Base-by-base conservation (phyloP, 495 filamentous ascomycete species). In the Talaromyces liani region DNA sequence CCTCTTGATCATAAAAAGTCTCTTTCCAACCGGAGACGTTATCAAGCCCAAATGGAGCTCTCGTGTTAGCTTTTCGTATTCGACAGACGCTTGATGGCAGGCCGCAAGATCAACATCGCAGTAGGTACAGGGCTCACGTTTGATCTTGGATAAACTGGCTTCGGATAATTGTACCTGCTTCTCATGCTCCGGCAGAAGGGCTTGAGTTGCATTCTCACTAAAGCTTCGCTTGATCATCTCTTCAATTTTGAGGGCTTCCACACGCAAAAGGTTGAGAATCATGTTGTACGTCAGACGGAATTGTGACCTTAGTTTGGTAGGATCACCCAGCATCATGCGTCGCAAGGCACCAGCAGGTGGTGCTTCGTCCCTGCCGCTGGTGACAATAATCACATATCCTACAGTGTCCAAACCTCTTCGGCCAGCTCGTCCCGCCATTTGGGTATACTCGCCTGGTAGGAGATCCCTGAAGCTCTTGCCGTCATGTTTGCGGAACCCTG, bases 201-300 rank as follows among this genome's bases (percentile, higher is more conserved):
- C 93, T 69, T 98, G 95, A 0, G 95, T 97, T n/a, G 92, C 92
- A 76, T 98, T 94, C 75, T 98, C 94, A 63, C 92, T 96, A 82
- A 98, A 98, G 72, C 91, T 96, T 66, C 94, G 86, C 81, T 98
- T 98, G 78, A 98, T 98, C 94, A 98, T 98, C 75, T 98, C 94
- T 74, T 98, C 94, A 67, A 98, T 98, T 77, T 97, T 98, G 62
- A 98, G 76, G 6, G 94, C 95, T 76, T 98, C 94, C 18, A 98
- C 94, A 20, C 94, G 88, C 22, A 98, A 80, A 7, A 98, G 83
- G 68, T 98, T 98, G 53, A 98, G 80, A 47, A 98, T 98, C 94
- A 98, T 98, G 73, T 97, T 98, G 79, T 98, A 98, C 1, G 94
- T 98, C 47, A 98, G 82, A 64, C 94, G 85, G 80, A 98, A 98